phyloP scores from a whole-genome alignment of 768 basidiomycete species.

The Lentinula aciculospora region DNA sequence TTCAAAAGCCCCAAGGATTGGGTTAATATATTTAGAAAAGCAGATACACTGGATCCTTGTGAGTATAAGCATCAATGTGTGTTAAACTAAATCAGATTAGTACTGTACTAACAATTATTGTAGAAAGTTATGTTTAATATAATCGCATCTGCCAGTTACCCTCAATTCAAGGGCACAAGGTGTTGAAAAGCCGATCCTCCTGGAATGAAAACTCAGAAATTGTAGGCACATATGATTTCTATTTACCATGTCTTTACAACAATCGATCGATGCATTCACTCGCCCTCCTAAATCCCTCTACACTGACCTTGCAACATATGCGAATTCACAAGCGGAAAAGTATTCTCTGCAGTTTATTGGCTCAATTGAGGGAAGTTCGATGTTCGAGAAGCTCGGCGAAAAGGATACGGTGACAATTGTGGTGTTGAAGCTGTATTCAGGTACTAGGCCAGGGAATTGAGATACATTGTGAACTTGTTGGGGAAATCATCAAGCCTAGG shows the following conservation, averaged over 20 bases:
- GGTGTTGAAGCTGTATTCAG: conserved; percentile 67
- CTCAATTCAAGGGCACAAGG: conserved; percentile 35
- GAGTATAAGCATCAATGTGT: conserved; percentile 85
- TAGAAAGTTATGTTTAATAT: neutral
- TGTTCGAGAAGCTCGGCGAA: conserved; percentile 94
- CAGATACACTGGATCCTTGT: conserved; percentile 72
- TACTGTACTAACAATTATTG: conserved; percentile 1
- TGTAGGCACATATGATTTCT: neutral
- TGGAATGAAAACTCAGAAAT: conserved; percentile 20
- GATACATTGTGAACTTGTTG: conserved; percentile 80
- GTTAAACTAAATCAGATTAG: neutral
- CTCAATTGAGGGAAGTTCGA: conserved; percentile 82
- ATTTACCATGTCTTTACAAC: conserved; percentile 87
- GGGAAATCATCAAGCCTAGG: conserved; percentile 94
- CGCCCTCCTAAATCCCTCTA: conserved; percentile 96
- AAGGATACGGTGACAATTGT: conserved; percentile 93
- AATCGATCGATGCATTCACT: conserved; percentile 95
- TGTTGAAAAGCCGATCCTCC: conserved; percentile 87
- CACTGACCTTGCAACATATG: conserved; percentile 75
- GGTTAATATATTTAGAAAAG: conserved; percentile 44
- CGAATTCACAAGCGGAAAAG: conserved; percentile 62
- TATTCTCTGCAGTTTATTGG: conserved; percentile 89
- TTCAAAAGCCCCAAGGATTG: conserved; percentile 55
- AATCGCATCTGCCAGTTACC: neutral
- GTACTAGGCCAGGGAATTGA: conserved; percentile 81